Conservation (phyloP, 164 flowering plant genomes). For the Tetrastigma voinierianum region DNA sequence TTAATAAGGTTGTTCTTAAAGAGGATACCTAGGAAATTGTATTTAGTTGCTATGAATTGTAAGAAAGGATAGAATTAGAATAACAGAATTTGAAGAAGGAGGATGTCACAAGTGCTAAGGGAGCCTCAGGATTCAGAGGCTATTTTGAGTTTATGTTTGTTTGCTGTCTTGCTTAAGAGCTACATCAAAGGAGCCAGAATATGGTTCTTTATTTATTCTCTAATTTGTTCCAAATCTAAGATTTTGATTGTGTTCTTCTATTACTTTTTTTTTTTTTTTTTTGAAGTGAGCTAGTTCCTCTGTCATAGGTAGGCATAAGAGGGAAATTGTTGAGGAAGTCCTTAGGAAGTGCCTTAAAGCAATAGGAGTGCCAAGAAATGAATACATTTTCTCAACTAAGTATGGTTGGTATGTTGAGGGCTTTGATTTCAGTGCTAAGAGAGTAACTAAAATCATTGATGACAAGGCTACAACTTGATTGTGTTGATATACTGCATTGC, state of each 20-base stretch:
- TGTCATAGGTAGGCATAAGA: constrained; percentile 66
- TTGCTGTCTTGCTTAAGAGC: background rate
- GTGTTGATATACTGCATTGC: constrained; percentile 94
- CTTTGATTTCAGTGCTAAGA: constrained; percentile 92
- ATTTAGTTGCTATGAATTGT: background rate
- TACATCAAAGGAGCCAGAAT: background rate
- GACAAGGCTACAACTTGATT: no score
- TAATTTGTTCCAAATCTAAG: background rate
- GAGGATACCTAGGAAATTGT: background rate
- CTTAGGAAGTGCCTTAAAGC: constrained; percentile 81
- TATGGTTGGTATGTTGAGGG: constrained; percentile 87
- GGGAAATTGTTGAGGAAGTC: constrained; percentile 76
- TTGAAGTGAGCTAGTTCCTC: no score
- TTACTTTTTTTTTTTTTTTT: no score
- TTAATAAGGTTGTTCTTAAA: background rate
- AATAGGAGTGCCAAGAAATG: constrained; percentile 56
- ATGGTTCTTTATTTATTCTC: no score
- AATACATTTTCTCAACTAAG: constrained; percentile 83
- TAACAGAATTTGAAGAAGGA: no score
- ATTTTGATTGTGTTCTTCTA: background rate
- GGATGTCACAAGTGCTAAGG: no score
- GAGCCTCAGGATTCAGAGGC: no score
- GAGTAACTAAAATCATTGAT: constrained; percentile 84
- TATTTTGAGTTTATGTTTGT: background rate
- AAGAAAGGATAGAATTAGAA: background rate